A percentile compares a stretch with the other conserved stretches of the same genome.
These are phyloP conservation scores for Aureoboletus auriporus DNA, from an alignment of 768 basidiomycete species.

Conservation along the genomic window DNA sequence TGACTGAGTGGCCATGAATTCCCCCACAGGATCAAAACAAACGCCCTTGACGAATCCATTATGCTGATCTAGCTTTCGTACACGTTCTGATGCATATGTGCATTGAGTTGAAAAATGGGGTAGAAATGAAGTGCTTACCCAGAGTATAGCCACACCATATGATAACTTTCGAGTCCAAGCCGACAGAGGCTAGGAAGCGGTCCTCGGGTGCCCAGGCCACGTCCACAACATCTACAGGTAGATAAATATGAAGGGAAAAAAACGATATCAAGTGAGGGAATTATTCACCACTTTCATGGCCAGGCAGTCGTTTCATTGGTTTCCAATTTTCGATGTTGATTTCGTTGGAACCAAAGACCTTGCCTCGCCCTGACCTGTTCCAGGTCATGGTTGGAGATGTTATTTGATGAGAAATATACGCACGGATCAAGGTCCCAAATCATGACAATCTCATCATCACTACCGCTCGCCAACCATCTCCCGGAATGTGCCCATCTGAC, in stretches of 20 bases:
- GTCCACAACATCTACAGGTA: constrained; percentile 78
- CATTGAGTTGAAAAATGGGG: background rate
- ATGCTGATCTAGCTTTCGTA: constrained; percentile 82
- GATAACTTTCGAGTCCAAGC: constrained; percentile 84
- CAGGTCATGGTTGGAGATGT: constrained; percentile 1
- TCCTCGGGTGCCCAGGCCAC: constrained; percentile 95
- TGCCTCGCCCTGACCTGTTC: constrained; percentile 69
- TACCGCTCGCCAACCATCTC: constrained; percentile 90
- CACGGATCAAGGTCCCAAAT: constrained; percentile 97
- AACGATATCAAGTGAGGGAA: background rate
- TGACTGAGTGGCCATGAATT: constrained; percentile 96
- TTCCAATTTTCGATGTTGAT: constrained; percentile 98
- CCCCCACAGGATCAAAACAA: constrained; percentile 97
- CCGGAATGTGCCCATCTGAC: constrained; percentile 95
- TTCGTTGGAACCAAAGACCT: constrained; percentile 92
- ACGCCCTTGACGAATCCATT: constrained; percentile 98
- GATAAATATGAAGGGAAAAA: constrained; percentile 5
- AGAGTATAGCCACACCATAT: constrained; percentile 94
- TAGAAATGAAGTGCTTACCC: constrained; percentile 43
- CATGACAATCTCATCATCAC: constrained; percentile 94
- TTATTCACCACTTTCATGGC: constrained; percentile 85
- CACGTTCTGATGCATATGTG: constrained; percentile 58
- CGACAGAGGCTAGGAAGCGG: constrained; percentile 88
- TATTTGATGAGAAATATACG: constrained; percentile 28
- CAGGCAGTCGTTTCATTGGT: constrained; percentile 84